Percentiles rank a stretch among this genome's conserved stretches.
phyloP scores from a whole-genome alignment of 1,284 basidiomycete species.

The Papiliotrema flavescens region DNA sequence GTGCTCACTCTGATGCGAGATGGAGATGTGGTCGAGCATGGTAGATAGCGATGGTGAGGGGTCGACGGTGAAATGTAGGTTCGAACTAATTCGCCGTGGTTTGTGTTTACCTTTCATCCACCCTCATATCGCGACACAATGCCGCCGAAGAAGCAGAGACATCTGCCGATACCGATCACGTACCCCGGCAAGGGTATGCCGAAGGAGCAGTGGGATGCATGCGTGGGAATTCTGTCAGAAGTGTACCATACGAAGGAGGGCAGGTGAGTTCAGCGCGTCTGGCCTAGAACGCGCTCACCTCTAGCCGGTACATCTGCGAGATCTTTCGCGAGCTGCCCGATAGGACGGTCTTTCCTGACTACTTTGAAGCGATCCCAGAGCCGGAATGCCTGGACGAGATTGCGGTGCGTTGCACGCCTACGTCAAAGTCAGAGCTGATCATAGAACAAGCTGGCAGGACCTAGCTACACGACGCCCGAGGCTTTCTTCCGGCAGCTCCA shows the following conservation, averaged over 20 bases:
- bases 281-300: background rate
- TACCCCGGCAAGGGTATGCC: slow-evolving; percentile 38
- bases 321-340: slow-evolving; percentile 44
- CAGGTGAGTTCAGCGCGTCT: slow-evolving; percentile 24
- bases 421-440: background rate
- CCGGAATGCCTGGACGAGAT: slow-evolving; percentile 46
- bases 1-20: slow-evolving; percentile 74
- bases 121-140: slow-evolving; percentile 2
- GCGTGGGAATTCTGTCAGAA: slow-evolving; percentile 36
- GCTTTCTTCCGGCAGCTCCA: slow-evolving; percentile 45
- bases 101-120: background rate
- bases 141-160: slow-evolving; percentile 21
- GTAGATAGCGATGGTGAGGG: background rate
- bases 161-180: slow-evolving; percentile 12
- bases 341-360: slow-evolving; percentile 35
- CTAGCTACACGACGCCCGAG: slow-evolving; percentile 33
- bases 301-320: slow-evolving; percentile 32
- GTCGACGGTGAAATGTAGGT: background rate
- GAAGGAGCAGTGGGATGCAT: slow-evolving; percentile 35
- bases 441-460: slow-evolving; percentile 29
- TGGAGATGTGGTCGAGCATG: slow-evolving; percentile 86
- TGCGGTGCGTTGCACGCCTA: slow-evolving; percentile 27
- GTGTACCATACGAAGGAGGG: slow-evolving; percentile 41
- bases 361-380: slow-evolving; percentile 46
- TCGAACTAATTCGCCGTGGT: background rate